Percentiles rank a stretch among this genome's conserved stretches.
These are phyloP conservation scores for Ophiosphaerella herpotricha DNA, from an alignment of 2,329 filamentous ascomycete species.

Conservation along the genomic window DNA sequence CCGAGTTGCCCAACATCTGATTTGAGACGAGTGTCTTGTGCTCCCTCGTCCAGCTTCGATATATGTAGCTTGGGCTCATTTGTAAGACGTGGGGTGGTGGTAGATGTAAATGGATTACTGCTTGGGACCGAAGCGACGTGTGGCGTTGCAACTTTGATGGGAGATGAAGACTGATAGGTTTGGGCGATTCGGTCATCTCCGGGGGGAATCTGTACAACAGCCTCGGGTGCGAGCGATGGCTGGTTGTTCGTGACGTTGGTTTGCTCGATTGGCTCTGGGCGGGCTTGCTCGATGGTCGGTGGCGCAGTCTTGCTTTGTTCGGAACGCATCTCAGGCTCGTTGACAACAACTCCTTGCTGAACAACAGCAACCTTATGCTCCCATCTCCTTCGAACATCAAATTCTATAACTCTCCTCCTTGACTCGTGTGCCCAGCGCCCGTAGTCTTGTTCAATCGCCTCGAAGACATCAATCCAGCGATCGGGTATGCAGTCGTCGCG, in stretches of 20 bases:
- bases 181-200: no score
- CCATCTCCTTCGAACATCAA: slow-evolving; percentile 53
- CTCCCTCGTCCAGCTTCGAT: no score
- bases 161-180: no score
- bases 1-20: no score
- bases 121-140: neutral
- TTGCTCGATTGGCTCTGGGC: no score
- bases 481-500: slow-evolving; percentile 83
- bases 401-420: slow-evolving; percentile 72
- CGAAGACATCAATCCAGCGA: slow-evolving; percentile 84
- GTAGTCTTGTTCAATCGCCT: slow-evolving; percentile 76
- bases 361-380: slow-evolving; percentile 9
- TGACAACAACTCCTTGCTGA: slow-evolving; percentile 2
- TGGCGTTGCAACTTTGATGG: no score
- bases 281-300: no score
- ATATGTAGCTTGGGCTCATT: no score
- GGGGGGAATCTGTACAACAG: neutral
- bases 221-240: neutral
- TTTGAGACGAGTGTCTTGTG: no score
- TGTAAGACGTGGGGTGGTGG: no score
- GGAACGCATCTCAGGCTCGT: neutral
- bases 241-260: no score
- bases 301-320: neutral
- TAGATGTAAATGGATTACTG: no score
- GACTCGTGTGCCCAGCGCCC: slow-evolving; percentile 79